Percentiles rank a stretch among this genome's conserved stretches.
Evolutionary conservation across 306 rosid genomes (phyloP).

Genomic region (Mimosa bimucronata): DNA sequence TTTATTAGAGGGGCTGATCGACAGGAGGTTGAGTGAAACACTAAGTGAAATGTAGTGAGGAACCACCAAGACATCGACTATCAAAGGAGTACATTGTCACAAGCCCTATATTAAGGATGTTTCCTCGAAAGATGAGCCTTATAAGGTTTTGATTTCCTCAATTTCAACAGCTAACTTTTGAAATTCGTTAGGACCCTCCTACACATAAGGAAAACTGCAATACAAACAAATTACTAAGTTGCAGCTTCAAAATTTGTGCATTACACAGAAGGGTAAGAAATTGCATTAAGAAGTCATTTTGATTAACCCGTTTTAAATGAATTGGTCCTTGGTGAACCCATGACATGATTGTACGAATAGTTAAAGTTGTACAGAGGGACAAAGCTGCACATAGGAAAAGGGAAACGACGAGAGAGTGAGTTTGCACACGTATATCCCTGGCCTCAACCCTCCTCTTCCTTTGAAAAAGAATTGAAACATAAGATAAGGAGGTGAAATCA

Average conservation of each 20-base stretch:
- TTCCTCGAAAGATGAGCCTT: no score
- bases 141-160: no score
- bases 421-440: conserved; percentile 10
- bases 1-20: no score
- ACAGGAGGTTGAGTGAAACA: no score
- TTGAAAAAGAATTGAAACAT: background rate
- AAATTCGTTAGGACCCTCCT: conserved; percentile 50
- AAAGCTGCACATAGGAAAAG: conserved; percentile 70
- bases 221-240: conserved; percentile 31
- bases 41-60: no score
- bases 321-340: conserved; percentile 74
- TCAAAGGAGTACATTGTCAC: no score
- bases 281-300: conserved; percentile 14
- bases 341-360: conserved; percentile 75
- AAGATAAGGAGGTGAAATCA: background rate
- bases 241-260: conserved; percentile 24
- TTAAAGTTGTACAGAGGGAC: conserved; percentile 94
- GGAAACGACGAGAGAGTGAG: conserved; percentile 26
- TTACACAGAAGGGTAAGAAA: conserved; percentile 19
- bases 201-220: conserved; percentile 86
- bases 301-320: conserved; percentile 41
- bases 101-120: no score
- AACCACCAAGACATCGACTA: no score
- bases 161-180: no score
- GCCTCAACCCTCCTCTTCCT: conserved; percentile 7